A percentile compares a stretch with the other conserved stretches of the same genome.
Conservation (phyloP, 2,329 filamentous ascomycete genomes). For the Penicillium sumatraense region DNA sequence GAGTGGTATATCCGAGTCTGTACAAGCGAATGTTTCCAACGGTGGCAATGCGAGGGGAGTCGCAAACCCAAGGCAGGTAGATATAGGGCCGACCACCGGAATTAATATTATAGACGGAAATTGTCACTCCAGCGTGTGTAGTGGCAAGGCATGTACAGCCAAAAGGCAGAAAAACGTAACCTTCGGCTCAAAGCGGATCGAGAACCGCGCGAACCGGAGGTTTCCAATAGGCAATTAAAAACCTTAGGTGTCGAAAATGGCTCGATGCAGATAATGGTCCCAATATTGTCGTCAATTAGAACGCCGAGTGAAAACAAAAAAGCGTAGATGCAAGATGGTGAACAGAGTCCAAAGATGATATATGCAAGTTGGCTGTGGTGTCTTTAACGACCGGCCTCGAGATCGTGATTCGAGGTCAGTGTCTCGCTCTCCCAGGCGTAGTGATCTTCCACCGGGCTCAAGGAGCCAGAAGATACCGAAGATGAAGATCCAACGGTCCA, state of each 20-base stretch:
- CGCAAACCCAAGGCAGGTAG: slow-evolving; percentile 15
- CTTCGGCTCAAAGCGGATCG: slow-evolving; percentile 25
- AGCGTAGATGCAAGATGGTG: slow-evolving; percentile 33
- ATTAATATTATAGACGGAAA: slow-evolving; percentile 48
- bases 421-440: slow-evolving; percentile 51
- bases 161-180: slow-evolving; percentile 24
- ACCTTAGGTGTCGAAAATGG: slow-evolving; percentile 43
- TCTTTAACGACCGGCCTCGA: slow-evolving; percentile 44
- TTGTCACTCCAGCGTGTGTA: slow-evolving; percentile 14
- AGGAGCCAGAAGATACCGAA: slow-evolving; percentile 68
- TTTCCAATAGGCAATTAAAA: slow-evolving; percentile 40
- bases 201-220: slow-evolving; percentile 28
- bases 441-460: slow-evolving; percentile 66
- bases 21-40: slow-evolving; percentile 46
- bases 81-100: slow-evolving; percentile 30
- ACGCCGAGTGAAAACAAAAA: slow-evolving; percentile 37
- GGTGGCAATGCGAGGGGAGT: slow-evolving; percentile 23
- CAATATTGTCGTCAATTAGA: slow-evolving; percentile 41
- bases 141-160: slow-evolving; percentile 45
- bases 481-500: slow-evolving; percentile 90
- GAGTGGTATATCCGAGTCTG: slow-evolving; percentile 24
- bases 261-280: slow-evolving; percentile 42
- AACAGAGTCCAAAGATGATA: slow-evolving; percentile 24
- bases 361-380: slow-evolving; percentile 21
- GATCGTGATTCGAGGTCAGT: slow-evolving; percentile 42